Percentiles rank a stretch among this genome's conserved stretches.
These are phyloP conservation scores for Cladorrhinum sp. DNA, from an alignment of 2,329 filamentous ascomycete species.

Conservation along the genomic window DNA sequence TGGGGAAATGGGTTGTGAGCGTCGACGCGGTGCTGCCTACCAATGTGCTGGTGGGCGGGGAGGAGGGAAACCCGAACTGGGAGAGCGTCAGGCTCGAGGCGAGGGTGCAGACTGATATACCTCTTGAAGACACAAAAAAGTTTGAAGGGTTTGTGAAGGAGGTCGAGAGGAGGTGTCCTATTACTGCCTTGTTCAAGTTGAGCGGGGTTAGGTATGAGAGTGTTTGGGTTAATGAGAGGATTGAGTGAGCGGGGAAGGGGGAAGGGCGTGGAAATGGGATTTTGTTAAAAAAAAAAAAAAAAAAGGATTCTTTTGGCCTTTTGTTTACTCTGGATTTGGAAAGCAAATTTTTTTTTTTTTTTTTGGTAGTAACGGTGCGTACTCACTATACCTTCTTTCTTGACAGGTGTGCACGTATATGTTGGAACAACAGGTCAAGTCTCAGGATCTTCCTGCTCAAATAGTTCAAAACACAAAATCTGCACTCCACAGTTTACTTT, in stretches of 20 bases:
- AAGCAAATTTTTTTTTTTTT: too few species aligned
- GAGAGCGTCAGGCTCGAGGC: conserved; percentile 24
- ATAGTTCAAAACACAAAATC: too few species aligned
- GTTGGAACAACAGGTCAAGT: too few species aligned
- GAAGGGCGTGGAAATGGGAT: too few species aligned
- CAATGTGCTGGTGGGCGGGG: conserved; percentile 27
- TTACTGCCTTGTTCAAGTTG: conserved; percentile 30
- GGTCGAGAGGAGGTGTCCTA: conserved; percentile 31
- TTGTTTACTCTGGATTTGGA: too few species aligned
- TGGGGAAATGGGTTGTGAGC: conserved; percentile 29
- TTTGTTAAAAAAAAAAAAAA: not conserved
- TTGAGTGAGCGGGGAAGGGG: not conserved
- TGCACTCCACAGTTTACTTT: too few species aligned
- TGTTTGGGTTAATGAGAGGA: conserved; percentile 29
- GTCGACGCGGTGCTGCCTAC: conserved; percentile 29
- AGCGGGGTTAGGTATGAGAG: conserved; percentile 29
- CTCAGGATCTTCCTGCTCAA: too few species aligned
- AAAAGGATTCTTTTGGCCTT: too few species aligned
- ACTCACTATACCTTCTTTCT: too few species aligned
- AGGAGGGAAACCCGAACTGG: conserved; percentile 32
- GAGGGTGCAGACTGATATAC: conserved; percentile 28
- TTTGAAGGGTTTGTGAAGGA: conserved; percentile 28
- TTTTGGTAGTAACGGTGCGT: too few species aligned
- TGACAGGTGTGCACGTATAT: too few species aligned
- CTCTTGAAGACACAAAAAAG: conserved; percentile 12